Base-by-base conservation (phyloP, 2,329 filamentous ascomycete genomes). In the Venturia effusa region DNA sequence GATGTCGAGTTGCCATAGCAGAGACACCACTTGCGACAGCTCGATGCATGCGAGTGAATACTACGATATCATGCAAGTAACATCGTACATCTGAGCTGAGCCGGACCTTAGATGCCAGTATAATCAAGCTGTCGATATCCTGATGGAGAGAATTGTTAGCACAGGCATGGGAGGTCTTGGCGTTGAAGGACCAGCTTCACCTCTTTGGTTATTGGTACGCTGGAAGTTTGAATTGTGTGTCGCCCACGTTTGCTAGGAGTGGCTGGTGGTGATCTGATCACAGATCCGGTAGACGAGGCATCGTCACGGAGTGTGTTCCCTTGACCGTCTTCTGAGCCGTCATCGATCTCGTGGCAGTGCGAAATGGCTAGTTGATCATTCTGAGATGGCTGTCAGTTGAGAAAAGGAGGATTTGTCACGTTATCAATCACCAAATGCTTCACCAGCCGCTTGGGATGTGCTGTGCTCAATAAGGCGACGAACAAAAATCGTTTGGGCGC, bases 291-390 rank as follows among this genome's bases (percentile, higher is more conserved):
- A 0, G 72, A 77, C 39, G 66, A 70, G 59, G 69, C 68, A 24
- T 75, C 73, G 32, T 72, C 70, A 37, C 59, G 8, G 55, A 66
- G 40, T 66, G 75, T 73, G 48, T 66, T 67, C 43, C 55, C 64
- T 48, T 69, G 67, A 34, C 74, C 65, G 64, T 61, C 68, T 67
- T 10, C 69, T 55, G 48, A 55, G 32, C 8, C 90, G 71, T 93
- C 85, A 1, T 81, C 78, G 4, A 83, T 80, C 64, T 87, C 83
- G 70, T 97, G 92, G 77, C 87, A 90, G 74, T 97, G 92, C 0
- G 90, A 93, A 65, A 97, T 86, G 72, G 92, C 90, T 68, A 97
- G 88, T 67, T 89, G 85, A 65, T 97, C 91, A 69, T 92, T 95
- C 74, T 90, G 82, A 39, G 74, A 75, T 27, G 79, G 81, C 61